A percentile compares a stretch with the other conserved stretches of the same genome.
Evolutionary conservation across 2,329 filamentous ascomycete species (phyloP).

Genomic region (Phaeoacremonium minimum): DNA sequence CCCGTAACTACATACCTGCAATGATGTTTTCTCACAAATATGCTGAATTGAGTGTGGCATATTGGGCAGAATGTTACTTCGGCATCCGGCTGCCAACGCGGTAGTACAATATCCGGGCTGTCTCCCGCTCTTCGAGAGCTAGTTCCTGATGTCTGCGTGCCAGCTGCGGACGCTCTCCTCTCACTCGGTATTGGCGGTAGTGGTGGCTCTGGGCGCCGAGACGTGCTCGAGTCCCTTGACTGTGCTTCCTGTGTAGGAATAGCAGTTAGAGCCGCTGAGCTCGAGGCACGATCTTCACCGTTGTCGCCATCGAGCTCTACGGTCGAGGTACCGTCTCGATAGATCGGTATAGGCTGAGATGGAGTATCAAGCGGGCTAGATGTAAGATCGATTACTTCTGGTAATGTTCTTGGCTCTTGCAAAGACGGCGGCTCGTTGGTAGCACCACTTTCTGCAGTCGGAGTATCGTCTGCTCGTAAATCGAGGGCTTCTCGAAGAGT

Average conservation of each 20-base stretch:
- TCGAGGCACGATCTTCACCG: too few species aligned
- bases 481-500: too few species aligned
- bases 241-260: too few species aligned
- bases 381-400: not conserved
- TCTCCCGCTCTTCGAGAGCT: slow-evolving; percentile 3
- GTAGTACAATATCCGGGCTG: slow-evolving; percentile 49
- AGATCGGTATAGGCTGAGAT: too few species aligned
- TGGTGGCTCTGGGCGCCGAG: slow-evolving; percentile 1
- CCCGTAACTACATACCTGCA: slow-evolving; percentile 78
- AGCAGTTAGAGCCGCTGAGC: too few species aligned
- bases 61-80: slow-evolving; percentile 84
- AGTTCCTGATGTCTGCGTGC: slow-evolving; percentile 9
- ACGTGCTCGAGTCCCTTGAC: slow-evolving; percentile 1
- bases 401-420: too few species aligned
- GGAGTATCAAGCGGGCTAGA: not conserved
- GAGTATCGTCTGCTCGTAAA: too few species aligned
- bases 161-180: not conserved
- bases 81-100: slow-evolving; percentile 83
- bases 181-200: slow-evolving; percentile 8
- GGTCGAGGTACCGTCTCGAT: too few species aligned
- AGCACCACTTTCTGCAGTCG: too few species aligned
- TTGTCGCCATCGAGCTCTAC: too few species aligned
- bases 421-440: too few species aligned
- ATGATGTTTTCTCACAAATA: slow-evolving; percentile 88
- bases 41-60: slow-evolving; percentile 73